phyloP scores from a whole-genome alignment of 2,329 filamentous ascomycete species.

The Reticulascus tulasneorum region DNA sequence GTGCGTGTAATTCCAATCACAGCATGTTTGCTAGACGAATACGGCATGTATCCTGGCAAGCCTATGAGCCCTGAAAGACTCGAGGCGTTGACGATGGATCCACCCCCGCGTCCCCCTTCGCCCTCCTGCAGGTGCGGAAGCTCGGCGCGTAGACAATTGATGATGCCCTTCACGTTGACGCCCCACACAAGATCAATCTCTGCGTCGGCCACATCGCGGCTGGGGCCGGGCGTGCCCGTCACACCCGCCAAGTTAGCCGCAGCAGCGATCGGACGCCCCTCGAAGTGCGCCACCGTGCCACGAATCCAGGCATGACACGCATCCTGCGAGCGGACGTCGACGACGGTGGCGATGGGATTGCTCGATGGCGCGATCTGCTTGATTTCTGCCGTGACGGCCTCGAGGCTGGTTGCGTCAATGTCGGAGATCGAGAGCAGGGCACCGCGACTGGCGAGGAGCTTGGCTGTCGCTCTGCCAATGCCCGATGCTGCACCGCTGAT shows the following conservation, averaged over 20 bases:
- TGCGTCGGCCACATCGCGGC: conserved; percentile 36
- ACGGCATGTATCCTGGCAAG: conserved; percentile 26
- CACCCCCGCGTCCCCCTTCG: conserved; percentile 26
- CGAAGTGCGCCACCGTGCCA: conserved; percentile 36
- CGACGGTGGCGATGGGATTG: too few relatives aligned
- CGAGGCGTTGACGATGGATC: conserved; percentile 55
- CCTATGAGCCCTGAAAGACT: conserved; percentile 42
- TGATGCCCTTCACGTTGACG: too few relatives aligned
- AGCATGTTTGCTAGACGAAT: conserved; percentile 32
- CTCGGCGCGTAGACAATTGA: too few relatives aligned
- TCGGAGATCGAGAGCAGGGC: conserved; percentile 33
- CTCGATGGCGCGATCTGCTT: not conserved
- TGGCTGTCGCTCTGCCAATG: conserved; percentile 36
- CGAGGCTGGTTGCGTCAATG: conserved; percentile 24
- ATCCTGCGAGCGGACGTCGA: conserved; percentile 42
- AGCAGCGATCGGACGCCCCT: conserved; percentile 45
- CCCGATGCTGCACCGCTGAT: conserved; percentile 27
- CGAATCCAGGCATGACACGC: conserved; percentile 48
- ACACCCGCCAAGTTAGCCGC: conserved; percentile 53
- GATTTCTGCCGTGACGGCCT: conserved; percentile 23
- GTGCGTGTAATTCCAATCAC: conserved; percentile 29
- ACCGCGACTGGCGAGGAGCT: conserved; percentile 27
- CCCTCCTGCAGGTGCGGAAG: too few relatives aligned
- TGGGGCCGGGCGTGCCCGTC: conserved; percentile 17
- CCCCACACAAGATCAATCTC: conserved; percentile 37